Conservation (phyloP, 2,329 filamentous ascomycete genomes). For the Drechslerella coelobrocha region DNA sequence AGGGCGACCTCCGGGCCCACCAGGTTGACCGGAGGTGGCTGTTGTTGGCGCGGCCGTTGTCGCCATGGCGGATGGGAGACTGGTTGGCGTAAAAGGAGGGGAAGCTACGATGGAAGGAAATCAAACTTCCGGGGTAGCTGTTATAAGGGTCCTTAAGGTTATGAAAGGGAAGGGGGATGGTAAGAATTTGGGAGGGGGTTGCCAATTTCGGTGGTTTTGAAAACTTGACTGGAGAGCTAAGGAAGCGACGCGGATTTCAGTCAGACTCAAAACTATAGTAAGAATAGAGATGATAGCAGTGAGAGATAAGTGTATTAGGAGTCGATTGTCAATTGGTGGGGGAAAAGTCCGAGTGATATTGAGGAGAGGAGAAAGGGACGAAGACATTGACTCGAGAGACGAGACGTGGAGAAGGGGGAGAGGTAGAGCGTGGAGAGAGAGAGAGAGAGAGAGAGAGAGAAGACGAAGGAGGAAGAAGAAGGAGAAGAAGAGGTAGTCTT, state of each 20-base stretch:
- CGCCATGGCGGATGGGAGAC: constrained; percentile 29
- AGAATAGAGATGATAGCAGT: constrained; percentile 1
- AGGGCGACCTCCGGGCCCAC: constrained; percentile 39
- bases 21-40: constrained; percentile 42
- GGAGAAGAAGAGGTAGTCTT: not conserved
- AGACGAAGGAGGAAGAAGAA: not conserved
- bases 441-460: constrained; percentile 7
- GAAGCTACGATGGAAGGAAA: constrained; percentile 9
- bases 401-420: constrained; percentile 9
- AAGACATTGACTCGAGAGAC: constrained; percentile 16
- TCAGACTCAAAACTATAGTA: not conserved
- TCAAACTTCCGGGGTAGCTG: constrained; percentile 6
- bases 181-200: not conserved
- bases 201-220: not conserved
- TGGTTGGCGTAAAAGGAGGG: not conserved
- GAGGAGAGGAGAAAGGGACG: constrained; percentile 9
- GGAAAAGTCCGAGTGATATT: not conserved
- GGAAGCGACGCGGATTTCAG: not conserved
- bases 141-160: not conserved
- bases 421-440: constrained; percentile 2
- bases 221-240: not conserved
- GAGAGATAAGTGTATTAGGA: not conserved
- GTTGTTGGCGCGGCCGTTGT: constrained; percentile 48
- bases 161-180: not conserved
- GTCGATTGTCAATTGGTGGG: not conserved